Conservation (phyloP, 2,329 filamentous ascomycete genomes). For the Fusarium tjaetaba region DNA sequence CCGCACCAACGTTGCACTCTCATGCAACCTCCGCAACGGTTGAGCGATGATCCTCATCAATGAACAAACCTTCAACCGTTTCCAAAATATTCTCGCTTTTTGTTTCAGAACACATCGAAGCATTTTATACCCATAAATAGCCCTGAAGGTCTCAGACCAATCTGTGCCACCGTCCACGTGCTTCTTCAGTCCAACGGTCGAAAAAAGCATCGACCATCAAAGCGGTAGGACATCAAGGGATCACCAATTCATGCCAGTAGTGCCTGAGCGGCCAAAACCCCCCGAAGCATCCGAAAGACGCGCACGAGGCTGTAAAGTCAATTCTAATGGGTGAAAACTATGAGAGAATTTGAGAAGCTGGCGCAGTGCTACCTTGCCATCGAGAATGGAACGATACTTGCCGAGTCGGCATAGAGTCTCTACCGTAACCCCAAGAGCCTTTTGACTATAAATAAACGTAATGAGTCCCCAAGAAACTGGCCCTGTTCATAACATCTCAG, state of each 20-base stretch:
- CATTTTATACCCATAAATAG: too few relatives aligned
- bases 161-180: not conserved
- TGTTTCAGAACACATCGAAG: not conserved
- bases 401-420: not conserved
- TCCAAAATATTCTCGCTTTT: not conserved
- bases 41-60: not conserved
- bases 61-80: not conserved
- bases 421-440: not conserved
- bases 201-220: not conserved
- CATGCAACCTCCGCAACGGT: not conserved
- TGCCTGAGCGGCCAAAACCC: not conserved
- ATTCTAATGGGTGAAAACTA: not conserved
- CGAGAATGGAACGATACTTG: not conserved
- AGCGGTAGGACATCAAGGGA: not conserved
- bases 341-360: not conserved
- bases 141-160: too few relatives aligned
- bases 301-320: not conserved
- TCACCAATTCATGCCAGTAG: not conserved
- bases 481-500: not conserved
- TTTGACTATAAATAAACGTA: not conserved
- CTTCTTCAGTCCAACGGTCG: not conserved
- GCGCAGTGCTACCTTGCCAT: not conserved
- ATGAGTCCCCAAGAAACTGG: not conserved
- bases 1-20: not conserved
- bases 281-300: not conserved